Percentiles rank a stretch among this genome's conserved stretches.
These are phyloP conservation scores for Exophiala calicioides DNA, from an alignment of 2,329 filamentous ascomycete genomes.

Conservation along the genomic window DNA sequence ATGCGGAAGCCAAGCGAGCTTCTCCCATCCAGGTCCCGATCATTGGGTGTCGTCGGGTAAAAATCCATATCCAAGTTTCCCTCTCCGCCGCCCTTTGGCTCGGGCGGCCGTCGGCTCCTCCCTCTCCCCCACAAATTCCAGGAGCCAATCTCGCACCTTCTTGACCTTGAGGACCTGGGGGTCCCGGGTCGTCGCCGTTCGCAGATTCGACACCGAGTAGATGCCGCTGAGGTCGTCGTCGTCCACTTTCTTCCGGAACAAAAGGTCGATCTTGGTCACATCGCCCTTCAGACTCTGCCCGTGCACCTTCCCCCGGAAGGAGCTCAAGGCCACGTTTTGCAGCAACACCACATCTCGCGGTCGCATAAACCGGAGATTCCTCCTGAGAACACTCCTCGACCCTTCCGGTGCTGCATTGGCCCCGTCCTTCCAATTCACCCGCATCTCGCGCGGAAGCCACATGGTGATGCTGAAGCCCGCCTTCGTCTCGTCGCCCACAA, in stretches of 20 bases:
- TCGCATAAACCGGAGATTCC: conserved; percentile 53
- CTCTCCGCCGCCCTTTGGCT: conserved; percentile 17
- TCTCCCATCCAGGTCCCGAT: not conserved
- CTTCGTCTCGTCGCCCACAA: conserved; percentile 82
- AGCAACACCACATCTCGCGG: conserved; percentile 77
- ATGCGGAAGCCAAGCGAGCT: not conserved
- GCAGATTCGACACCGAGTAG: conserved; percentile 57
- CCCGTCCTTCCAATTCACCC: conserved; percentile 30
- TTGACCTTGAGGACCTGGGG: conserved; percentile 64
- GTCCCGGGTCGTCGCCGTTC: conserved; percentile 38
- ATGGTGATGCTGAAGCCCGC: conserved; percentile 80
- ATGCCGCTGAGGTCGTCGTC: conserved; percentile 56
- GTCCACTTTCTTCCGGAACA: conserved; percentile 60
- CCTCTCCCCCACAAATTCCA: conserved; percentile 62
- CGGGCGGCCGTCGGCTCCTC: conserved; percentile 22
- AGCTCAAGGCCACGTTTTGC: conserved; percentile 74
- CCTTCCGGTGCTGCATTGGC: conserved; percentile 33
- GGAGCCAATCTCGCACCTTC: conserved; percentile 73
- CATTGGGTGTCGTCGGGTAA: conserved; percentile 45
- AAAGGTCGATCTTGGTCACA: conserved; percentile 67
- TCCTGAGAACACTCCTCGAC: conserved; percentile 37
- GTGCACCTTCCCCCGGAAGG: conserved; percentile 76
- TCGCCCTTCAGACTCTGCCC: conserved; percentile 76
- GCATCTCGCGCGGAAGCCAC: conserved; percentile 61
- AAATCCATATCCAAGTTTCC: conserved; percentile 18